phyloP scores from a whole-genome alignment of 805 yeast species.

The Candida tibetensis region DNA sequence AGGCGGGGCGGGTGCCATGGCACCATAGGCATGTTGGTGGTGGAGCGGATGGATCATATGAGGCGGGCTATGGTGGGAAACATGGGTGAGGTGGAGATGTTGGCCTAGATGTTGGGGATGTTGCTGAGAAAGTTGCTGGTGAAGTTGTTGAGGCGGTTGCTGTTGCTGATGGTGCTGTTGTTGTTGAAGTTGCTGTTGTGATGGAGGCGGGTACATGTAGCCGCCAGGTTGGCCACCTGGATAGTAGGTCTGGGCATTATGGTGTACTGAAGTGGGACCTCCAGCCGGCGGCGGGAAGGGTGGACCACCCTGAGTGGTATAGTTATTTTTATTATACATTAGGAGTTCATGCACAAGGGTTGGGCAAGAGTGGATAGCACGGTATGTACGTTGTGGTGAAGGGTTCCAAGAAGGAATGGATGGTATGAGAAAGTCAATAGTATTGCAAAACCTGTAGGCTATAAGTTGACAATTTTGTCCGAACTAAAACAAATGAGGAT shows the following conservation, averaged over 20 bases:
- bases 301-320: not conserved
- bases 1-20: not conserved
- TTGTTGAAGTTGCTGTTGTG: conserved; percentile 3
- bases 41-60: not conserved
- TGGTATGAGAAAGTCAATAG: too few species aligned
- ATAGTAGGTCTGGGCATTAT: conserved; percentile 1
- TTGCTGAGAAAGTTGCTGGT: not conserved
- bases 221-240: not conserved
- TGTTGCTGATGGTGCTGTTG: conserved; percentile 4
- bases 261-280: conserved; percentile 1
- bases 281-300: not conserved
- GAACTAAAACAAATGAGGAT: too few species aligned
- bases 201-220: not conserved
- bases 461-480: too few species aligned
- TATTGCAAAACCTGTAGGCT: too few species aligned
- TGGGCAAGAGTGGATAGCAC: too few species aligned
- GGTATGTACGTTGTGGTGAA: too few species aligned
- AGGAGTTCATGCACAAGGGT: not conserved
- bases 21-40: not conserved
- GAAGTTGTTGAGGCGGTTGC: conserved; percentile 4
- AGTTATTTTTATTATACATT: conserved; percentile 3
- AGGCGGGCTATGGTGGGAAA: too few species aligned
- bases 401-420: too few species aligned
- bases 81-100: conserved; percentile 1
- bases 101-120: conserved; percentile 4